Evolutionary conservation across 345 rosid species (phyloP).

Genomic region (Noccaea bulbosa): DNA sequence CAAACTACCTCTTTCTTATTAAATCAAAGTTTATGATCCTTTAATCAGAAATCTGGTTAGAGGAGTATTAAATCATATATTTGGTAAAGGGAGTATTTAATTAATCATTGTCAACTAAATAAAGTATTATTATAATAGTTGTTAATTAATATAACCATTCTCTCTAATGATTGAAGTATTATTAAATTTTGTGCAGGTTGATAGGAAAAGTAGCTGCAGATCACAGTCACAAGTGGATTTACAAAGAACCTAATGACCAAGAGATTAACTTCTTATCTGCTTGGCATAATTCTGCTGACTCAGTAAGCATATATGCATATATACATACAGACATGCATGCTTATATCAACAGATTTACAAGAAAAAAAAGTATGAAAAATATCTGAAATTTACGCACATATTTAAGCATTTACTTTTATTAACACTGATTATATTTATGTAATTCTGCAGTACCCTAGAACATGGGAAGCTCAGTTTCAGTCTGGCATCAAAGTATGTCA

Average conservation of each 20-base stretch:
- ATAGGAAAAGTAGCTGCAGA: conserved; percentile 98
- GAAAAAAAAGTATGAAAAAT: neutral
- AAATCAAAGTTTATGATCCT: conserved; percentile 17
- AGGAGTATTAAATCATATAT: neutral
- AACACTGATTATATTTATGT: conserved; percentile 7
- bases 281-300: conserved; percentile 92
- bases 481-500: conserved; percentile 81
- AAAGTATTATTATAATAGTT: conserved; percentile 4
- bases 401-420: neutral
- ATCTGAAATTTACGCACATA: neutral
- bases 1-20: conserved; percentile 34
- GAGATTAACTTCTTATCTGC: conserved; percentile 93
- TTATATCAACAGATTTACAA: neutral
- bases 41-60: neutral
- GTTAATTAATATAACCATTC: conserved; percentile 30
- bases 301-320: conserved; percentile 55
- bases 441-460: conserved; percentile 77
- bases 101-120: conserved; percentile 38
- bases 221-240: conserved; percentile 94
- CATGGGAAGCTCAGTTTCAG: conserved; percentile 99
- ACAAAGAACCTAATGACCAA: conserved; percentile 90
- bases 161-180: conserved; percentile 39
- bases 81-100: neutral
- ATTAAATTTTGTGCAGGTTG: conserved; percentile 56
- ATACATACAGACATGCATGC: conserved; percentile 19